phyloP scores from a whole-genome alignment of 768 basidiomycete genomes.

The Amyloporia xantha region DNA sequence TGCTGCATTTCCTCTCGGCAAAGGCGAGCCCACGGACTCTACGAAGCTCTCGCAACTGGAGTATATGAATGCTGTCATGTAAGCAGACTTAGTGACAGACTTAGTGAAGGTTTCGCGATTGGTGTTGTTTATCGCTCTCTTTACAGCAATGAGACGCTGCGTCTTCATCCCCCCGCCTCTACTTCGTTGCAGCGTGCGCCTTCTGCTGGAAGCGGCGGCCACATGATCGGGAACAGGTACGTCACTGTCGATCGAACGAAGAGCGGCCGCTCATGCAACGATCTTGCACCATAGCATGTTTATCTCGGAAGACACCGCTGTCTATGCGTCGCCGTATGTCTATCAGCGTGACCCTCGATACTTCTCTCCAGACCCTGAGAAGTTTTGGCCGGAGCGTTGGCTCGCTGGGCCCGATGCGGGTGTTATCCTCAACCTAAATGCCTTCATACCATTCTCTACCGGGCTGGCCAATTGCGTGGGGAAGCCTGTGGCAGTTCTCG shows the following conservation, averaged over 20 bases:
- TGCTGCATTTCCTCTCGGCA: constrained; percentile 12
- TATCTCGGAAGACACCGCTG: constrained; percentile 13
- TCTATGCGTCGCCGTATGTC: constrained; percentile 31
- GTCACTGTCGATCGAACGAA: too few species aligned
- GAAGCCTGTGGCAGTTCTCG: constrained; percentile 4
- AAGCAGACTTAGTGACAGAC: too few species aligned
- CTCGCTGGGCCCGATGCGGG: constrained; percentile 12
- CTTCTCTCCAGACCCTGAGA: constrained; percentile 35
- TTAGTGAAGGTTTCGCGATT: too few species aligned
- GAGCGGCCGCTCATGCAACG: too few species aligned
- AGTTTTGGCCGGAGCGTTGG: constrained; percentile 39
- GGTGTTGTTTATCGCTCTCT: neutral
- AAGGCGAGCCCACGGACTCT: constrained; percentile 8
- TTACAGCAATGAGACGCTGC: constrained; percentile 37
- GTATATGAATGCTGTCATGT: constrained; percentile 12
- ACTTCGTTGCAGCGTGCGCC: constrained; percentile 32
- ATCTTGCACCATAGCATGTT: too few species aligned
- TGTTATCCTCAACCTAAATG: neutral
- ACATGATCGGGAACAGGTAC: constrained; percentile 29
- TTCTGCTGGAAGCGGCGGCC: constrained; percentile 24
- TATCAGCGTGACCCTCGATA: constrained; percentile 38
- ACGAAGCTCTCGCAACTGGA: constrained; percentile 7
- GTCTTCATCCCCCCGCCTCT: constrained; percentile 35
- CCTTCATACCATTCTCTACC: constrained; percentile 11
- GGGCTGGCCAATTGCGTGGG: constrained; percentile 12